Percentiles rank a stretch among this genome's conserved stretches.
Evolutionary conservation across 441 rosid genomes (phyloP).

Genomic region (Eruca vesicaria): DNA sequence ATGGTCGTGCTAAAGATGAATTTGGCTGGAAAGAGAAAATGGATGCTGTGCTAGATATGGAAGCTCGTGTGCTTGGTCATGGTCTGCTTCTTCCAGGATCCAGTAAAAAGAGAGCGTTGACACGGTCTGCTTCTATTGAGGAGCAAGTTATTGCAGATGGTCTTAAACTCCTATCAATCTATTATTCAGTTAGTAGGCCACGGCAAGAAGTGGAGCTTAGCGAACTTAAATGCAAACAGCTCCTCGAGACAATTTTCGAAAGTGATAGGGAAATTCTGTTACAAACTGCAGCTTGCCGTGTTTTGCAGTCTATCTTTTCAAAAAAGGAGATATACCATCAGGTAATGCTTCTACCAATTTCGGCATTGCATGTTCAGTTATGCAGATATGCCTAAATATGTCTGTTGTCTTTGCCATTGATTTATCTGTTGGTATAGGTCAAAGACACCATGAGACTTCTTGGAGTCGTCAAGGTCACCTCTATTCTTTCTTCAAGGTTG

Average conservation of each 20-base stretch:
- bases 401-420: slow-evolving; percentile 18
- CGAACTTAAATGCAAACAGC: slow-evolving; percentile 81
- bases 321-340: slow-evolving; percentile 87
- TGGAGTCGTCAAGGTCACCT: slow-evolving; percentile 92
- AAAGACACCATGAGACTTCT: slow-evolving; percentile 96
- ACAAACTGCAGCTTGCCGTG: slow-evolving; percentile 93
- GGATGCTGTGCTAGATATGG: slow-evolving; percentile 95
- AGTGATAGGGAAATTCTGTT: slow-evolving; percentile 90
- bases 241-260: slow-evolving; percentile 85
- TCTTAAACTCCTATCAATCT: slow-evolving; percentile 82
- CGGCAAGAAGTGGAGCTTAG: slow-evolving; percentile 63
- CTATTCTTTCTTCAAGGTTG: slow-evolving; percentile 76
- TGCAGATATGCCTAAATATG: slow-evolving; percentile 1
- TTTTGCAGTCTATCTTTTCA: slow-evolving; percentile 88
- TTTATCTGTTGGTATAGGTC: slow-evolving; percentile 52
- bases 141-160: slow-evolving; percentile 98
- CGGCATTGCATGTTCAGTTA: slow-evolving; percentile 18
- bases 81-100: slow-evolving; percentile 68
- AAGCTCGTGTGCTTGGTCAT: slow-evolving; percentile 93
- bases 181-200: slow-evolving; percentile 59
- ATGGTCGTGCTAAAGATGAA: slow-evolving; percentile 99
- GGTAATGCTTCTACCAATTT: slow-evolving; percentile 42
- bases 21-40: slow-evolving; percentile 99
- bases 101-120: slow-evolving; percentile 64
- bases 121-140: slow-evolving; percentile 77